Evolutionary conservation across 2,329 filamentous ascomycete species (phyloP).

Genomic region (Apiospora marii): DNA sequence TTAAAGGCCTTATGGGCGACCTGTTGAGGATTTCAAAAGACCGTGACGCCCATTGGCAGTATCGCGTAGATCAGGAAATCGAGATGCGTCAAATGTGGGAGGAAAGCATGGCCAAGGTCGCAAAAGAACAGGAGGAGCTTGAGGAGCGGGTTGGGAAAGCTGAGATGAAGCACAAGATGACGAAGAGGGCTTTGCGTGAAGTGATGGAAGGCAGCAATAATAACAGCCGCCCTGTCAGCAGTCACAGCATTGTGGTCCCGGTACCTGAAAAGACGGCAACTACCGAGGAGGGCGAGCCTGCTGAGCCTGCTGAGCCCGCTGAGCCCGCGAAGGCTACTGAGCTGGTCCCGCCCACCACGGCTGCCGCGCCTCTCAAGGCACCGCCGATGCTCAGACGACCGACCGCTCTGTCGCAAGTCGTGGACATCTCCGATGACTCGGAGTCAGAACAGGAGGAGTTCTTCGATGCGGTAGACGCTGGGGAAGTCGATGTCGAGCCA

Average conservation of each 20-base stretch:
- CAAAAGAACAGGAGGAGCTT: conserved; percentile 89
- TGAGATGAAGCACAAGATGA: conserved; percentile 87
- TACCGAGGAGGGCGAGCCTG: conserved; percentile 36
- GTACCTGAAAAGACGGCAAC: conserved; percentile 35
- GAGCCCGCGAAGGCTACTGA: conserved; percentile 31
- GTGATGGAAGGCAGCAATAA: conserved; percentile 27
- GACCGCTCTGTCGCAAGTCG: conserved; percentile 73
- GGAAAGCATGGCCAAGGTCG: conserved; percentile 98
- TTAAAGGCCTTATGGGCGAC: conserved; percentile 85
- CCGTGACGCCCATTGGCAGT: conserved; percentile 96
- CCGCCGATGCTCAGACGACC: conserved; percentile 61
- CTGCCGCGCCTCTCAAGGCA: conserved; percentile 35
- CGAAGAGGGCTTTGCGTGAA: conserved; percentile 81
- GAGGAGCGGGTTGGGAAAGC: conserved; percentile 88
- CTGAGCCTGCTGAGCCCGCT: not conserved
- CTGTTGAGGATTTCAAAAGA: conserved; percentile 92
- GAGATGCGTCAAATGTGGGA: conserved; percentile 97
- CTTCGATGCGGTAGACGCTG: conserved; percentile 95
- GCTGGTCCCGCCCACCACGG: conserved; percentile 30
- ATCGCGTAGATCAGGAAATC: conserved; percentile 87
- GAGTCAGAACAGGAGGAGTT: conserved; percentile 92
- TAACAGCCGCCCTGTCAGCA: conserved; percentile 44
- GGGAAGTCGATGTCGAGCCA: conserved; percentile 82
- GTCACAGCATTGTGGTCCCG: conserved; percentile 33
- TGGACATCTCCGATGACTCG: conserved; percentile 75